phyloP scores from a whole-genome alignment of 345 rosid genomes.

The Salix udensis region DNA sequence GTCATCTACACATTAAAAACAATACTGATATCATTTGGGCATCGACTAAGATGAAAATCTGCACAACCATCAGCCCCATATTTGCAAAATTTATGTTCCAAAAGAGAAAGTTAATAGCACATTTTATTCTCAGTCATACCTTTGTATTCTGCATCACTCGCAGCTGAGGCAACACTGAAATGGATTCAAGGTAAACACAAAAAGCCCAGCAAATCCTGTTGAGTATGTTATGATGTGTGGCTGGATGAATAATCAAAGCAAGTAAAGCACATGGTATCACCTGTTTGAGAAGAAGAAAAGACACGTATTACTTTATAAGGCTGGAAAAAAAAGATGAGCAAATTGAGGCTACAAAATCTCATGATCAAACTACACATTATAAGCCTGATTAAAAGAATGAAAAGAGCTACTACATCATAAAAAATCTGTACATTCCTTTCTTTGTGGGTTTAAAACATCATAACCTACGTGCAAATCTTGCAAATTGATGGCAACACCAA shows the following conservation, averaged over 20 bases:
- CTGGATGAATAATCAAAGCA: constrained; percentile 24
- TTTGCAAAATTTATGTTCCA: not conserved
- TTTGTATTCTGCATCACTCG: constrained; percentile 32
- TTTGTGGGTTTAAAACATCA: not conserved
- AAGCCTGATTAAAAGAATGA: too few relatives aligned
- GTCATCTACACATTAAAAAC: not conserved
- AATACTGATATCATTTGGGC: not conserved
- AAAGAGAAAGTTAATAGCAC: not conserved
- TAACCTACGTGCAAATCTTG: not conserved
- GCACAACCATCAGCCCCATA: not conserved
- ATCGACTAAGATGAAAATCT: not conserved
- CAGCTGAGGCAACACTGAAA: constrained; percentile 31
- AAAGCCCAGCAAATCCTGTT: constrained; percentile 31
- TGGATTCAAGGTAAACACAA: constrained; percentile 32
- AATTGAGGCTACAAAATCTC: not conserved
- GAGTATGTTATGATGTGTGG: constrained; percentile 17
- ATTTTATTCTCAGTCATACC: constrained; percentile 6
- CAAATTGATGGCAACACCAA: not conserved
- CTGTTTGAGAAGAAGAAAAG: constrained; percentile 9
- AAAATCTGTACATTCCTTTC: not conserved
- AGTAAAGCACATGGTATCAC: constrained; percentile 25
- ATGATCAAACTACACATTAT: not conserved
- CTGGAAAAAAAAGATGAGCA: not conserved
- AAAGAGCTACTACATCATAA: too few relatives aligned
- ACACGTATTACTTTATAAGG: not conserved